Evolutionary conservation across 495 filamentous ascomycete genomes (phyloP).

Genomic region (Penicillium odoratum): DNA sequence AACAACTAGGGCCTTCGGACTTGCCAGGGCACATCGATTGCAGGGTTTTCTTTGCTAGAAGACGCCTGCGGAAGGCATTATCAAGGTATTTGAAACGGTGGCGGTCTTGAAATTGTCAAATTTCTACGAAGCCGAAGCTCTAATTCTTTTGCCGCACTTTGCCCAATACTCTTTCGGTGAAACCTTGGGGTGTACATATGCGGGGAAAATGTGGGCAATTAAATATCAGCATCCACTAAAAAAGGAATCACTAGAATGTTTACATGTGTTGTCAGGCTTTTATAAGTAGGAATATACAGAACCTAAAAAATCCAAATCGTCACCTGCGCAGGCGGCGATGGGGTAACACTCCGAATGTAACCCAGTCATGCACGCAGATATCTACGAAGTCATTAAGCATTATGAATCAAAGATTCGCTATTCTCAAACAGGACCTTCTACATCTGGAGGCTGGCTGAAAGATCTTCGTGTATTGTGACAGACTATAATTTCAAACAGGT

Average conservation of each 20-base stretch:
- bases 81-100: not conserved
- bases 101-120: not conserved
- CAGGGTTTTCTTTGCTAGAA: not conserved
- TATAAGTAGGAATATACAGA: not conserved
- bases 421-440: not conserved
- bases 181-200: not conserved
- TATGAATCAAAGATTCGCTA: not conserved
- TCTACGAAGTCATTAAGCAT: not conserved
- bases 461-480: not conserved
- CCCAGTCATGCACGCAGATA: constrained; percentile 1
- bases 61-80: no score
- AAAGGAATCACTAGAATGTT: not conserved
- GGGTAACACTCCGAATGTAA: constrained; percentile 30
- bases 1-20: not conserved
- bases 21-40: not conserved
- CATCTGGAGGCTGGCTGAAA: not conserved
- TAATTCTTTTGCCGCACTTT: not conserved
- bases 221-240: not conserved
- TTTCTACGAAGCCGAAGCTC: not conserved
- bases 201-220: not conserved
- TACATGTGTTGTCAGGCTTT: not conserved
- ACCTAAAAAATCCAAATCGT: constrained; percentile 10
- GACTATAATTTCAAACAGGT: not conserved
- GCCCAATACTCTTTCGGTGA: not conserved
- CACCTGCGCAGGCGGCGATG: constrained; percentile 5